Base-by-base conservation (phyloP, 768 basidiomycete genomes). In the Dentipellis sp. region DNA sequence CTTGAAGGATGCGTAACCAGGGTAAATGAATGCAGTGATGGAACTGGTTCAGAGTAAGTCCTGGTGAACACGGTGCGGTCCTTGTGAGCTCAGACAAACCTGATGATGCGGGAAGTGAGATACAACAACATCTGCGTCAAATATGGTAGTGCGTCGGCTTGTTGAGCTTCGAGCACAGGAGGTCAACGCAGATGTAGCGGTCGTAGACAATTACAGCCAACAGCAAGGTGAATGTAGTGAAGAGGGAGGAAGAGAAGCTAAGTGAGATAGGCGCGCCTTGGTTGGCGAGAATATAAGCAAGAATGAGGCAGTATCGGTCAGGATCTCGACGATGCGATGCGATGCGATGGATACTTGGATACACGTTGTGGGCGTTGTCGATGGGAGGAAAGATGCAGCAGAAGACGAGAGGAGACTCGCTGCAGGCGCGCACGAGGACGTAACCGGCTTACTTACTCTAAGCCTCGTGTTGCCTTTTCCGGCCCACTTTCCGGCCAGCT, bases 1-100 rank as follows among this genome's bases (percentile, higher is more conserved):
- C 75, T 97, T 97, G 75, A 94, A 97, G n/a, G 91, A 94, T 34
- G 92, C 90, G 72, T 97, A 97, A 21, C 88, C 89, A 0, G 94
- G 94, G 68, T 97, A 95, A 40, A 94, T 78, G 70, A 92, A 94
- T 17, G 86, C 90, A 5, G 75, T 76, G 37, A 79, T 69, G n/a
- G 86, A 84, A 68, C 88, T 89, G 60, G 47, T 22, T 23, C 23
- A 51, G 36, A 55, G 53, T 22, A 29, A 29, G 29, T 29, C 29
- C 29, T 29, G 3, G 29, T 29, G 29, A 29, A 29, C 3, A 29
- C 6, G 3, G 22, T 55, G 48, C 45, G 42, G n/a, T 29, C 16
- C 17, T 16, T 37, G 16, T n/a, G 19, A n/a, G 10, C 14, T 10
- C 22, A 42, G 22, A 39, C 59, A 49, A 60, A 75, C 76, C 76